Percentiles rank a stretch among this genome's conserved stretches.
Conservation (phyloP, 345 rosid species). For the Pelargonium nanum region DNA sequence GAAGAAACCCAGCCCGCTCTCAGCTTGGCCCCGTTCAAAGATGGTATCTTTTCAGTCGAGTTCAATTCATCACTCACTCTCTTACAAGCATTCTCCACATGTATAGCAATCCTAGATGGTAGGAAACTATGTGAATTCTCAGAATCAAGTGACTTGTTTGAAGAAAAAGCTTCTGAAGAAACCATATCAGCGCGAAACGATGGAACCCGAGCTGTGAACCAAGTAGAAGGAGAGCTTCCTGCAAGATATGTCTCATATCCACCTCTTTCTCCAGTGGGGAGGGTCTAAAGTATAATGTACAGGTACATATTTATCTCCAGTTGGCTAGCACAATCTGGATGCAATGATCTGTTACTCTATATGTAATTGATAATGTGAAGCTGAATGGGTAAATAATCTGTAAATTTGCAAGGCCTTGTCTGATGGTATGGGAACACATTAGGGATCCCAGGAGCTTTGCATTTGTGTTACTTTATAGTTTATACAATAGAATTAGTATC, state of each 20-base stretch:
- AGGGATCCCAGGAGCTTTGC: neutral
- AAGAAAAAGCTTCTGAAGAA: conserved; percentile 26
- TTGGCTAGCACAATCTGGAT: neutral
- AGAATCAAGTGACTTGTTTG: conserved; percentile 12
- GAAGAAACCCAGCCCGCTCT: conserved; percentile 47
- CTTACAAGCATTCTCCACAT: conserved; percentile 76
- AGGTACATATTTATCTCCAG: conserved; percentile 3
- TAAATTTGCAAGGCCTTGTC: too few species aligned
- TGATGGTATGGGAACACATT: neutral
- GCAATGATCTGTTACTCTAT: neutral
- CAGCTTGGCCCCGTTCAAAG: conserved; percentile 59
- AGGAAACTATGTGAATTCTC: conserved; percentile 19
- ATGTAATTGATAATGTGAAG: neutral
- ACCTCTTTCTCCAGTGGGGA: conserved; percentile 63
- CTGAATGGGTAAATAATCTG: neutral
- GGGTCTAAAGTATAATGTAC: conserved; percentile 31
- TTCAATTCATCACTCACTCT: conserved; percentile 56
- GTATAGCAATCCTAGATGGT: conserved; percentile 64
- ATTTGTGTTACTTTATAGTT: too few species aligned
- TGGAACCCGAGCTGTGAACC: conserved; percentile 24
- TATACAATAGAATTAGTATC: neutral
- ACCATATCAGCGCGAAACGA: conserved; percentile 11
- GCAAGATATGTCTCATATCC: conserved; percentile 54
- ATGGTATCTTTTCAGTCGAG: conserved; percentile 72
- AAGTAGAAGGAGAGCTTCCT: conserved; percentile 27